Conservation (phyloP, 495 filamentous ascomycete species). For the Geoglossum glabrum region DNA sequence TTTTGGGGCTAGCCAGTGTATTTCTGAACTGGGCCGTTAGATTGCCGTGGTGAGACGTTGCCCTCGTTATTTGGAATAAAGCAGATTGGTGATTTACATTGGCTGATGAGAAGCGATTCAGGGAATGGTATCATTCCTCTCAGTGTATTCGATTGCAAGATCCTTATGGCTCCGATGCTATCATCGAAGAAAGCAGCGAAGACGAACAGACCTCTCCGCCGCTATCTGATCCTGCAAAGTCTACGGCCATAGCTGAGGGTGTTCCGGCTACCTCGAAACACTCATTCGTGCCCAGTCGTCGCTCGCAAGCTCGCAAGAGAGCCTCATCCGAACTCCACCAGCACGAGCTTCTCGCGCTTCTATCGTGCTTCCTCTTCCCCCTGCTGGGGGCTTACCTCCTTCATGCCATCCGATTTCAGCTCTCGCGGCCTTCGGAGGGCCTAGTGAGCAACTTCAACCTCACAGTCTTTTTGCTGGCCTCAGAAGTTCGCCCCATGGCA, state of each 20-base stretch:
- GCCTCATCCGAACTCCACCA: constrained; percentile 35
- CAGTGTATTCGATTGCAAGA: constrained; percentile 22
- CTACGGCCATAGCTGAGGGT: neutral
- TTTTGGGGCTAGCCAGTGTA: constrained; percentile 56
- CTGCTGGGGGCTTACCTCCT: constrained; percentile 59
- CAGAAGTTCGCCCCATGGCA: constrained; percentile 61
- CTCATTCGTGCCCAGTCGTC: neutral
- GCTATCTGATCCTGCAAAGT: neutral
- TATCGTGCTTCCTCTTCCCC: constrained; percentile 63
- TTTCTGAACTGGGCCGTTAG: constrained; percentile 91
- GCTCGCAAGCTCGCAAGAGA: neutral
- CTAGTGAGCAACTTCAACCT: constrained; percentile 83
- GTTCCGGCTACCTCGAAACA: neutral
- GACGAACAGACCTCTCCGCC: constrained; percentile 2
- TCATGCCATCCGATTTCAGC: constrained; percentile 49
- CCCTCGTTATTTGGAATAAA: neutral
- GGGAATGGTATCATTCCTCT: constrained; percentile 80
- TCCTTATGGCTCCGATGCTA: constrained; percentile 1
- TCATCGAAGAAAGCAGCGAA: constrained; percentile 3
- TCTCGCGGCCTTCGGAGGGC: constrained; percentile 67
- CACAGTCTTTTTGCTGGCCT: constrained; percentile 77
- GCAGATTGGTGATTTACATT: neutral
- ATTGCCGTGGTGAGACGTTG: constrained; percentile 48
- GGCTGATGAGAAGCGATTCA: constrained; percentile 15
- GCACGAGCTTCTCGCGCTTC: constrained; percentile 54